Base-by-base conservation (phyloP, 352 stramenopile genomes). In the Phytophthora cactorum region DNA sequence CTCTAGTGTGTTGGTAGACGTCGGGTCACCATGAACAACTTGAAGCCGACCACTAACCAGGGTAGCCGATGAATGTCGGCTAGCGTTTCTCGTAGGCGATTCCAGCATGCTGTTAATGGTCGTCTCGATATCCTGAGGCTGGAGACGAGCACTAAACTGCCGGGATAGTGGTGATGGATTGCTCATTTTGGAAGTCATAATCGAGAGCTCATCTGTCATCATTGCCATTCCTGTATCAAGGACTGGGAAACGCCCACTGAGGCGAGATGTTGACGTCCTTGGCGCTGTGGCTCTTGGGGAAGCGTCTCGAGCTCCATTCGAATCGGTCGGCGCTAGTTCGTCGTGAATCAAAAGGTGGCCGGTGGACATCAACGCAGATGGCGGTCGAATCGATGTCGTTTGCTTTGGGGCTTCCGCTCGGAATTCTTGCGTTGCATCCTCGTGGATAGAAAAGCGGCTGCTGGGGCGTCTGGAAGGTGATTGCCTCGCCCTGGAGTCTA, bases 331-430 rank as follows among this genome's bases (percentile, higher is more conserved):
- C 15, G 52, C 10, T 8, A 63, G n/a, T 6, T 73, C 68, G 10
- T 76, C 64, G 47, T 77, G 50, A 52, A 72, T 70, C 22, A 72
- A 59, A 36, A 49, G 57, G 15, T 72, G 57, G 12, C 47, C 64
- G 6, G 54, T 66, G 11, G 64, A 73, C 28, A 70, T 63, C 4
- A 71, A 51, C 27, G 68, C 50, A 43, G 52, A 54, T 11, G 41
- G 10, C 10, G 59, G 17, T 49, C 36, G 41, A 9, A 4, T 47
- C 53, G 54, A 22, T 27, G 43, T 34, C 10, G 45, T 31, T 32
- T 12, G 5, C 17, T 65, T 70, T 22, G 55, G 38, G 25, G 29
- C 22, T 4, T 62, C 63, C 2, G 10, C 10, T 41, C 63, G 54
- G 17, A 55, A 53, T 36, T 66, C 63, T 29, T 71, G 63, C 12